Base-by-base conservation (phyloP, 176 grass and related monocot species). In the Raddia distichophylla region DNA sequence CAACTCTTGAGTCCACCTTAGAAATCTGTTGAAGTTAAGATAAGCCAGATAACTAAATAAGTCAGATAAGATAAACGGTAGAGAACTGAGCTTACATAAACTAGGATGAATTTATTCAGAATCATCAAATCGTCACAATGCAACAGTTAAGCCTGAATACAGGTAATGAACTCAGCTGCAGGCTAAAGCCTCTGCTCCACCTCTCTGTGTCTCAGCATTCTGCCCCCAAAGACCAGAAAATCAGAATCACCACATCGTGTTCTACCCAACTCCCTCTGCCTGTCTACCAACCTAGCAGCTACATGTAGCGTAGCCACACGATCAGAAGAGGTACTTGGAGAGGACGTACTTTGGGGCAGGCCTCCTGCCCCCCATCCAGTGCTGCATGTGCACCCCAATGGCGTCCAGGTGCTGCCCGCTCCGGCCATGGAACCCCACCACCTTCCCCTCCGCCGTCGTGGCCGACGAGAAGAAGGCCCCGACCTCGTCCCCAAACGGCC, bases 311-410 rank as follows among this genome's bases (percentile, higher is more conserved):
- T 73, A 10, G 57, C 2, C 3, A 76, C 13, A 1, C 22, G 1
- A 73, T 82, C 90, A 94, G 82, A 94, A 93, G 45, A 99, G 89
- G 77, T 99, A 95, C 60, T 99, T 95, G 34, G 86, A 90, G 45
- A 95, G 19, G 17, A 90, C 46, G 8, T 67, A 90, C 60, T 91
- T 99, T 3, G 89, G 84, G 0, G 73, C 46, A 4, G 90, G 59
- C 34, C 87, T 90, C 67, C 82, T 82, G 88, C 95, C 93, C 5
- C 87, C 89, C 2, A 91, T 75, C 93, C 96, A 99, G 17, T 93
- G 96, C 75, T 95, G 96, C 96, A 93, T 99, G 51, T 99, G 93
- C 48, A 99, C 91, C 22, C 93, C 96, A 18, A 99, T 91, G 47
- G 96, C 96, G 66, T 99, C 91, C 22, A 93, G 76, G 76, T 93